Conservation (phyloP, 202 grass and related monocot species). For the Alloteropsis angusta region DNA sequence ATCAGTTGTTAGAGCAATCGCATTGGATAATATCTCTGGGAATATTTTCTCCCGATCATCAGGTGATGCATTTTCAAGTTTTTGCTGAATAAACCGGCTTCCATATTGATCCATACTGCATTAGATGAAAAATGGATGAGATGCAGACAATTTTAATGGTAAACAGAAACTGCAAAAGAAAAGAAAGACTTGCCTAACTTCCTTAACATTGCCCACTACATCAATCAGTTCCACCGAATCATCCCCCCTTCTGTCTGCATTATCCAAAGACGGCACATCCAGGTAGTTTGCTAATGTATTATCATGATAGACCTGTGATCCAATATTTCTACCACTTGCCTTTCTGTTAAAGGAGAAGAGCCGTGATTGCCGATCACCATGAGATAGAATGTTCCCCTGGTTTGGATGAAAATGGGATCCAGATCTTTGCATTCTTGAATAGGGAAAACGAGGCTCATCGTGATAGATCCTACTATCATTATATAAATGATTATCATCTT, state of each 20-base stretch:
- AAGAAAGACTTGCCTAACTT: conserved; percentile 51
- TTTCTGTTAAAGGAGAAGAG: conserved; percentile 23
- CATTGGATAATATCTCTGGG: conserved; percentile 58
- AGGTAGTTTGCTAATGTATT: conserved; percentile 25
- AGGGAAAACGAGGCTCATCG: conserved; percentile 21
- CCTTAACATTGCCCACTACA: conserved; percentile 47
- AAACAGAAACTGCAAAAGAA: neutral
- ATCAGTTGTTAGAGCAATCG: conserved; percentile 57
- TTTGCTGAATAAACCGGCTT: conserved; percentile 75
- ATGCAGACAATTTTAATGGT: neutral
- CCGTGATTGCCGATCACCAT: conserved; percentile 18
- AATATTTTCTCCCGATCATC: conserved; percentile 58
- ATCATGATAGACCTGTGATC: conserved; percentile 26
- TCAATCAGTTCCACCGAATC: conserved; percentile 42
- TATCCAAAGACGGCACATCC: conserved; percentile 30
- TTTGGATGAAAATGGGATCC: conserved; percentile 24
- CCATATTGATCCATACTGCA: conserved; percentile 70
- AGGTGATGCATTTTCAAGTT: conserved; percentile 46
- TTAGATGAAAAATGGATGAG: conserved; percentile 3
- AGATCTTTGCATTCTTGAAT: conserved; percentile 33
- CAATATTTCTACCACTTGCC: conserved; percentile 25
- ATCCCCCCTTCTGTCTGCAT: conserved; percentile 29
- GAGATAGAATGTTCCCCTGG: conserved; percentile 9
- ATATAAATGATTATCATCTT: conserved; percentile 25
- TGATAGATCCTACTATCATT: conserved; percentile 28